A percentile compares a stretch with the other conserved stretches of the same genome.
Conservation (phyloP, 2,329 filamentous ascomycete species). For the Tolypocladium amazonense region DNA sequence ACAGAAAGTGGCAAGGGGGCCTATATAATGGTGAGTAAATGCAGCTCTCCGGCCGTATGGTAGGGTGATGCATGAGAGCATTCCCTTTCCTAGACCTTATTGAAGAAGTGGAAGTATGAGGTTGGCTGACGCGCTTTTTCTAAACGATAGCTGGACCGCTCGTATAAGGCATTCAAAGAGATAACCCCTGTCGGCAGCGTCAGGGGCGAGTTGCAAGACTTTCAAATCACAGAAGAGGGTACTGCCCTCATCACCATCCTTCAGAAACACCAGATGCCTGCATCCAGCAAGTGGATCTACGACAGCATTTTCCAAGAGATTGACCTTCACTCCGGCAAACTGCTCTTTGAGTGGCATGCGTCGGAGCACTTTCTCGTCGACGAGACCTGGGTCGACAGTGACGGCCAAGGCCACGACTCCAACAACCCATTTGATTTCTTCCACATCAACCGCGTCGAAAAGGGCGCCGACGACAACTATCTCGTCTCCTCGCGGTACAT, state of each 20-base stretch:
- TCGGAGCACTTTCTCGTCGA: slow-evolving; percentile 16
- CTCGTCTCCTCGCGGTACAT: slow-evolving; percentile 42
- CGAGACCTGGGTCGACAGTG: slow-evolving; percentile 7
- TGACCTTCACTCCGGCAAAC: slow-evolving; percentile 34
- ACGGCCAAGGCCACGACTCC: slow-evolving; percentile 12
- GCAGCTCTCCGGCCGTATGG: neutral
- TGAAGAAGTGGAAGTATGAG: neutral
- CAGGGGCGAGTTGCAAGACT: slow-evolving; percentile 23
- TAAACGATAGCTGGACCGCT: slow-evolving; percentile 15
- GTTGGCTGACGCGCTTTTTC: neutral
- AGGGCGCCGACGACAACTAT: slow-evolving; percentile 38
- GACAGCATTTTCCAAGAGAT: slow-evolving; percentile 32
- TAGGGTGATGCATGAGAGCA: neutral
- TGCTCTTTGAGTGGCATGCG: slow-evolving; percentile 36
- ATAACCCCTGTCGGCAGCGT: slow-evolving; percentile 12
- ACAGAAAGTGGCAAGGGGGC: slow-evolving; percentile 14
- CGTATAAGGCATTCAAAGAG: slow-evolving; percentile 16
- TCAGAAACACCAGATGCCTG: slow-evolving; percentile 3
- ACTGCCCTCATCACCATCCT: slow-evolving; percentile 28
- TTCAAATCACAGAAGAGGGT: slow-evolving; percentile 25
- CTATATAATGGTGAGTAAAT: neutral
- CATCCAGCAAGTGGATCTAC: slow-evolving; percentile 12
- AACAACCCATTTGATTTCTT: slow-evolving; percentile 39
- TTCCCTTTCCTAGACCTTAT: too few relatives aligned
- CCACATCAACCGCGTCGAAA: slow-evolving; percentile 46